phyloP scores from a whole-genome alignment of 2,329 filamentous ascomycete genomes.

The Xylaria sp. region DNA sequence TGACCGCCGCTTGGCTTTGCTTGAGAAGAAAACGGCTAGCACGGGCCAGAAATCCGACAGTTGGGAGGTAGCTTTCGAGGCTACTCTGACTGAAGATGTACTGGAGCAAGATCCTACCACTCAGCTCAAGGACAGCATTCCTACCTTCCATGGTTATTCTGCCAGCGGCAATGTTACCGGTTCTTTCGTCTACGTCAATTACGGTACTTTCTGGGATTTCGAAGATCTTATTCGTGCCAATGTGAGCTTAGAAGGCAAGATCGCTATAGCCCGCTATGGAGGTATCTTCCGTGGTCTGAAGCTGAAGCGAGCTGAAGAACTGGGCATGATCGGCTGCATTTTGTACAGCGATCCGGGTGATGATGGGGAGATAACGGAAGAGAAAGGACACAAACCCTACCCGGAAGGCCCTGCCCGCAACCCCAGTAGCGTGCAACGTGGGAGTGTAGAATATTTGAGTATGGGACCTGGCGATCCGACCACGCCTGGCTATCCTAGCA shows the following conservation, averaged over 20 bases:
- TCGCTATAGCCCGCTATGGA: slow-evolving; percentile 87
- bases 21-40: slow-evolving; percentile 60
- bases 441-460: slow-evolving; percentile 85
- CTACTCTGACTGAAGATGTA: slow-evolving; percentile 84
- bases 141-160: slow-evolving; percentile 95
- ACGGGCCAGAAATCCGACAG: slow-evolving; percentile 46
- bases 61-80: slow-evolving; percentile 78
- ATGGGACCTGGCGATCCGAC: slow-evolving; percentile 79
- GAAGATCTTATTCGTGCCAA: slow-evolving; percentile 82
- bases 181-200: slow-evolving; percentile 88
- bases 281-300: slow-evolving; percentile 89
- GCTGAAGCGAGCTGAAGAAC: slow-evolving; percentile 88
- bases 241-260: slow-evolving; percentile 81
- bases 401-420: slow-evolving; percentile 88
- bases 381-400: slow-evolving; percentile 81
- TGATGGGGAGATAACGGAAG: slow-evolving; percentile 82
- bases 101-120: slow-evolving; percentile 85
- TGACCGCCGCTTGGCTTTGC: slow-evolving; percentile 73
- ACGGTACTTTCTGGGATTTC: slow-evolving; percentile 86
- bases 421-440: slow-evolving; percentile 88
- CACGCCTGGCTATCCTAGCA: slow-evolving; percentile 92
- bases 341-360: slow-evolving; percentile 91
- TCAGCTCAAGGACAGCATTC: slow-evolving; percentile 75
- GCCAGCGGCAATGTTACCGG: slow-evolving; percentile 92
- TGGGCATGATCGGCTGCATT: slow-evolving; percentile 86